These are phyloP conservation scores for Afroboletus lepidellus DNA, from an alignment of 1,284 basidiomycete species.

Conservation along the genomic window DNA sequence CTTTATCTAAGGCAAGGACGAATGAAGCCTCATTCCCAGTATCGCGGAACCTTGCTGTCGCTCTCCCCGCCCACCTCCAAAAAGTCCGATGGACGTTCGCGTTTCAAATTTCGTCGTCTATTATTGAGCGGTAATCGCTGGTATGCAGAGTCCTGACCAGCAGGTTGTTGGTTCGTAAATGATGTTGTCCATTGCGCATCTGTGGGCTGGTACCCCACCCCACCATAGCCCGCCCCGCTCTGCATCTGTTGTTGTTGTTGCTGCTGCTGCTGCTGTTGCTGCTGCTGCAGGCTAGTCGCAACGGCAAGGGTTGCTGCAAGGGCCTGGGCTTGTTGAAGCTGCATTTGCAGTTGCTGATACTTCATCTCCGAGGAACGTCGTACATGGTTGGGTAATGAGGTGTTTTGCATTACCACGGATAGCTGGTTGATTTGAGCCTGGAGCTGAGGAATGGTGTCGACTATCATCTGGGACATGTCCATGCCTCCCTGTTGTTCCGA, in stretches of 20 bases:
- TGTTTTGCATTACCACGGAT: conserved; percentile 73
- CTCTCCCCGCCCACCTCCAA: conserved; percentile 65
- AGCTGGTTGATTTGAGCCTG: conserved; percentile 78
- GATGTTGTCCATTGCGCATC: conserved; percentile 48
- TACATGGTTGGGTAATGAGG: conserved; percentile 63
- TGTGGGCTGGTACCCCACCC: conserved; percentile 38
- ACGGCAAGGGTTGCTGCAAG: conserved; percentile 59
- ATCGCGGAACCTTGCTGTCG: conserved; percentile 64
- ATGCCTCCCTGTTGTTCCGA: conserved; percentile 61
- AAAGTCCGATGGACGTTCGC: conserved; percentile 80
- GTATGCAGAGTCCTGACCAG: conserved; percentile 76
- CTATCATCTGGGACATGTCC: conserved; percentile 69
- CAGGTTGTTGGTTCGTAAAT: conserved; percentile 60
- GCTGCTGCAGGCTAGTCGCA: conserved; percentile 47
- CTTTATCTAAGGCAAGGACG: neutral
- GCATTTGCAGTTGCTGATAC: conserved; percentile 72
- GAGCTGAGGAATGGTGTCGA: conserved; percentile 70
- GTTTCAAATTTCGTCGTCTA: conserved; percentile 68
- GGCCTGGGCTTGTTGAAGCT: conserved; percentile 72
- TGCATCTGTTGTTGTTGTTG: conserved; percentile 40
- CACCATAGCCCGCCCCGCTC: conserved; percentile 38
- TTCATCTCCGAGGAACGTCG: conserved; percentile 78
- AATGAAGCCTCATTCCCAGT: conserved; percentile 59
- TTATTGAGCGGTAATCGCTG: conserved; percentile 79
- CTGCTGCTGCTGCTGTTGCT: conserved; percentile 36